These are phyloP conservation scores for Mercurialis annua DNA, from an alignment of 345 rosid genomes.

Conservation along the genomic window DNA sequence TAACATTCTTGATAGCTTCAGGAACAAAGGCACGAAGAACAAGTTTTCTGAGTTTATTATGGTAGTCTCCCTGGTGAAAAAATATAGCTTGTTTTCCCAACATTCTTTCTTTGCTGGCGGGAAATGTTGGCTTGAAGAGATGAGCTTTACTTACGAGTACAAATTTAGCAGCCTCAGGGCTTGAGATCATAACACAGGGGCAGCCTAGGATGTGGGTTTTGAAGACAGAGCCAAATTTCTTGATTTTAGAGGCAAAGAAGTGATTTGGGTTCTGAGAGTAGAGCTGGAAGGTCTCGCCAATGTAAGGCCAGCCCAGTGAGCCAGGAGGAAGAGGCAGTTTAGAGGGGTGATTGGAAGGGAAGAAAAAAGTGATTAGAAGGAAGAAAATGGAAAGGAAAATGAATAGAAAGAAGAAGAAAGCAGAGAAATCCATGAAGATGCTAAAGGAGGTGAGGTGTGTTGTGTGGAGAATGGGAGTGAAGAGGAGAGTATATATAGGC, in stretches of 20 bases:
- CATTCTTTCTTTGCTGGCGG: slow-evolving; percentile 88
- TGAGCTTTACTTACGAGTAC: slow-evolving; percentile 62
- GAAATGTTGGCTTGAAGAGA: slow-evolving; percentile 88
- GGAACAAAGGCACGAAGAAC: slow-evolving; percentile 80
- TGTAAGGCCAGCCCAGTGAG: slow-evolving; percentile 75
- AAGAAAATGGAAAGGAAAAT: slow-evolving; percentile 28
- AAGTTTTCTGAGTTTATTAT: slow-evolving; percentile 66
- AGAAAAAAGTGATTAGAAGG: slow-evolving; percentile 24
- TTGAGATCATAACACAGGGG: slow-evolving; percentile 85
- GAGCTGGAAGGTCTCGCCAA: slow-evolving; percentile 83
- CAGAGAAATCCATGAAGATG: slow-evolving; percentile 32
- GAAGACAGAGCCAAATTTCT: slow-evolving; percentile 74
- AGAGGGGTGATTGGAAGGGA: slow-evolving; percentile 2
- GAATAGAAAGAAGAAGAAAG: slow-evolving; percentile 19
- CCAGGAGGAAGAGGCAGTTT: slow-evolving; percentile 80
- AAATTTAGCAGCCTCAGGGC: slow-evolving; percentile 77
- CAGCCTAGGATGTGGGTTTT: slow-evolving; percentile 82
- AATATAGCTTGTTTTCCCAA: slow-evolving; percentile 78
- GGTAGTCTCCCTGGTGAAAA: slow-evolving; percentile 84
- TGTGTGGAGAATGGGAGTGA: background rate
- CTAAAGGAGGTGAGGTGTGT: background rate
- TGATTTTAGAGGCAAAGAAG: slow-evolving; percentile 68
- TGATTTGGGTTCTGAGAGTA: slow-evolving; percentile 87
- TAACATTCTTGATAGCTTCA: slow-evolving; percentile 43
- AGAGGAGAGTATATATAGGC: slow-evolving; percentile 27